phyloP scores from a whole-genome alignment of 176 grass and related monocot genomes.

The Phoenix dactylifera region DNA sequence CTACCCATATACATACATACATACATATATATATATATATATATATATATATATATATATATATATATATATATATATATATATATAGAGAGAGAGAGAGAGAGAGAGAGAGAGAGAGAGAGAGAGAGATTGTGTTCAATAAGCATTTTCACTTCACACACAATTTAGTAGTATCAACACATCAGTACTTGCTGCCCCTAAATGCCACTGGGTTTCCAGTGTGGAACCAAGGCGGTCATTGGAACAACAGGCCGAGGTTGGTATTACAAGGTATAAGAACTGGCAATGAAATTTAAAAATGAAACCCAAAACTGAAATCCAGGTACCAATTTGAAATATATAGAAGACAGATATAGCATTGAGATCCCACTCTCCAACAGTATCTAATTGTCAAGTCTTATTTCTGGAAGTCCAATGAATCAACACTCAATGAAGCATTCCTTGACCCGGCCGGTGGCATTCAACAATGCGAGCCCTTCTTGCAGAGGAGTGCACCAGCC shows the following conservation, averaged over 20 bases:
- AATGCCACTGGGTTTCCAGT: background rate
- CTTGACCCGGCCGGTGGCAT: background rate
- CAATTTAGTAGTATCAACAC: constrained; percentile 7
- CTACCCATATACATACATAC: too few relatives aligned
- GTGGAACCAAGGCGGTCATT: background rate
- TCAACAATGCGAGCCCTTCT: constrained; percentile 15
- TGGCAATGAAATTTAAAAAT: too few relatives aligned
- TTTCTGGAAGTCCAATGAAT: too few relatives aligned
- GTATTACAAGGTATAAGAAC: background rate
- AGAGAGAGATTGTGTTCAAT: background rate
- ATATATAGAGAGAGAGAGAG: too few relatives aligned
- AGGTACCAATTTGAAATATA: background rate
- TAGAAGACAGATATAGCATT: background rate
- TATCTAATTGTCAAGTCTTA: too few relatives aligned
- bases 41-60: too few relatives aligned
- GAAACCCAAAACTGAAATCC: background rate
- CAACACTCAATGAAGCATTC: background rate
- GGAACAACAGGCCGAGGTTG: constrained; percentile 1
- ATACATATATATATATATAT: too few relatives aligned
- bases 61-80: too few relatives aligned
- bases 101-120: background rate
- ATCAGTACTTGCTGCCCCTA: background rate
- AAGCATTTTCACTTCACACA: background rate
- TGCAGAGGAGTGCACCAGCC: constrained; percentile 4
- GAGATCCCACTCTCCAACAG: too few relatives aligned